Conservation (phyloP, 1,284 basidiomycete genomes). For the Trichosporon sp. region DNA sequence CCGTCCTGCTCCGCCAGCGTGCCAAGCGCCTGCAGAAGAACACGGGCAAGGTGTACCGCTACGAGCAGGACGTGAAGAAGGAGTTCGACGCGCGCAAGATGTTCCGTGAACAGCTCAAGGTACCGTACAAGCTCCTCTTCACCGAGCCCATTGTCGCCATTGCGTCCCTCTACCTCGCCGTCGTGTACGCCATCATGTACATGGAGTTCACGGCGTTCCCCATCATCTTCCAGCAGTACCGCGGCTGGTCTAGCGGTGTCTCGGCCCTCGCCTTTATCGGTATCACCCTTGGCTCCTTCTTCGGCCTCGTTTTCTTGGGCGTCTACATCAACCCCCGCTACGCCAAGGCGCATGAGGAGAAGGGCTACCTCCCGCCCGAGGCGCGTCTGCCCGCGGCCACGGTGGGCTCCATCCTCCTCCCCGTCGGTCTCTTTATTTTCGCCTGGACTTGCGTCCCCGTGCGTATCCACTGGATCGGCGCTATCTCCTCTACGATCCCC, state of each 20-base stretch:
- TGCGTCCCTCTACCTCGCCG: slow-evolving; percentile 49
- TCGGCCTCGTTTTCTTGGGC: slow-evolving; percentile 64
- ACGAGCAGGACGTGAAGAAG: slow-evolving; percentile 54
- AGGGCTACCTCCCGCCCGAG: slow-evolving; percentile 41
- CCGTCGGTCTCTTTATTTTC: slow-evolving; percentile 51
- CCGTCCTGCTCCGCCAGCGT: slow-evolving; percentile 53
- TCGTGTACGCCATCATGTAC: slow-evolving; percentile 55
- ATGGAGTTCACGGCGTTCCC: slow-evolving; percentile 55
- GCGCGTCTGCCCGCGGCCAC: slow-evolving; percentile 67
- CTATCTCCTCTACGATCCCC: slow-evolving; percentile 65
- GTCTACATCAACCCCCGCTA: slow-evolving; percentile 42
- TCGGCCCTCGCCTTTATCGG: slow-evolving; percentile 69
- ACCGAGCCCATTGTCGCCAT: slow-evolving; percentile 57
- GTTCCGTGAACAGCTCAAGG: slow-evolving; percentile 51
- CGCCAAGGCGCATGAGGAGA: slow-evolving; percentile 25
- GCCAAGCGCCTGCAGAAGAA: slow-evolving; percentile 52
- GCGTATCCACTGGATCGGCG: slow-evolving; percentile 64
- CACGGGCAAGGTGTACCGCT: slow-evolving; percentile 54
- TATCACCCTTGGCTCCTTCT: slow-evolving; percentile 63
- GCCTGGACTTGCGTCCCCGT: slow-evolving; percentile 63
- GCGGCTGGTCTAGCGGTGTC: slow-evolving; percentile 58
- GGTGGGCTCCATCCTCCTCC: slow-evolving; percentile 63
- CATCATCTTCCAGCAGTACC: slow-evolving; percentile 47
- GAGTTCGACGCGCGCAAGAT: slow-evolving; percentile 45
- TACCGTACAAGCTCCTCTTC: slow-evolving; percentile 57